A percentile compares a stretch with the other conserved stretches of the same genome.
These are phyloP conservation scores for Dipteronia sinensis DNA, from an alignment of 345 rosid genomes.

Conservation along the genomic window DNA sequence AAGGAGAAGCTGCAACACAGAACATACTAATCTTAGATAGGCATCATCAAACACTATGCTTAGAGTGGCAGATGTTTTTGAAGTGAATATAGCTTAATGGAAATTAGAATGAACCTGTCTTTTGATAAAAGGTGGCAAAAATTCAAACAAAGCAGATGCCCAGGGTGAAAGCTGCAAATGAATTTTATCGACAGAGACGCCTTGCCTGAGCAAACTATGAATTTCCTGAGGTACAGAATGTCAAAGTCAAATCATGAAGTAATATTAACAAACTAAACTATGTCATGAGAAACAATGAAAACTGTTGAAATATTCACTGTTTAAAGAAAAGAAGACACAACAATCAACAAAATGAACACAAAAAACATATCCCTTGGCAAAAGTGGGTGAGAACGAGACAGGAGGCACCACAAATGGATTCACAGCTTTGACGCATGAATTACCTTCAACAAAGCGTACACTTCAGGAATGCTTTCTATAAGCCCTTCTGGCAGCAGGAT, in stretches of 20 bases:
- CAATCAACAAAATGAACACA: not conserved
- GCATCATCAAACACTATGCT: constrained; percentile 4
- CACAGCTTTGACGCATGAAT: not conserved
- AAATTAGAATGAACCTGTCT: constrained; percentile 71
- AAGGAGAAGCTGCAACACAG: constrained; percentile 77
- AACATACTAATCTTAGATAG: constrained; percentile 30
- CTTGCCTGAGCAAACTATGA: constrained; percentile 70
- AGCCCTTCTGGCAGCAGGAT: constrained; percentile 97
- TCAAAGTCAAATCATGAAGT: constrained; percentile 16
- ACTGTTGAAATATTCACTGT: not conserved
- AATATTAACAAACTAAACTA: not conserved
- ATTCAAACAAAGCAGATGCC: constrained; percentile 93
- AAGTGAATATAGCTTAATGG: constrained; percentile 16
- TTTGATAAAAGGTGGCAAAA: constrained; percentile 86
- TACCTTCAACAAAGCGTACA: constrained; percentile 92
- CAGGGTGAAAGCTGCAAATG: constrained; percentile 94
- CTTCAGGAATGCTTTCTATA: constrained; percentile 96
- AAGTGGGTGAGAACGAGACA: constrained; percentile 4
- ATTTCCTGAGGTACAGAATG: constrained; percentile 66
- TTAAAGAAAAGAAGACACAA: not conserved
- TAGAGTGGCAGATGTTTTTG: not conserved
- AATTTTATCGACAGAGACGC: constrained; percentile 68
- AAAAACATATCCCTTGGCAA: constrained; percentile 1
- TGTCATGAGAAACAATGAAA: constrained; percentile 5
- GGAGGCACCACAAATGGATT: constrained; percentile 4